Evolutionary conservation across 345 rosid genomes (phyloP).

Genomic region (Isatis tinctoria): DNA sequence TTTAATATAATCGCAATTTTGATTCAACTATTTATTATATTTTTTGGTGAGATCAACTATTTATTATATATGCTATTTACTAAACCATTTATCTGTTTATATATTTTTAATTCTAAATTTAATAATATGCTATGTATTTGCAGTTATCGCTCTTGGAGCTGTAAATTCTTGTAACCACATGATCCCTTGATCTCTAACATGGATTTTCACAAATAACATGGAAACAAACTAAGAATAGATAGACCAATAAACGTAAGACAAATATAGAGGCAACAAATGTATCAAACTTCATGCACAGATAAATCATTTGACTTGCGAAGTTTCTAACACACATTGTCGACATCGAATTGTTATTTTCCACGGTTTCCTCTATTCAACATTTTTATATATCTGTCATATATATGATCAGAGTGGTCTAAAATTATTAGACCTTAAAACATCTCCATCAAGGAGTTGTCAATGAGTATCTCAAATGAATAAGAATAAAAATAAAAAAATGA

Average conservation of each 20-base stretch:
- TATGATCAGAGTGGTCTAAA: too few species aligned
- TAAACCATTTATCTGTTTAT: too few species aligned
- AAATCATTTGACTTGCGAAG: background rate
- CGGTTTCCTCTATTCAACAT: too few species aligned
- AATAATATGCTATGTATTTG: background rate
- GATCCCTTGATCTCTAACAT: constrained; percentile 9
- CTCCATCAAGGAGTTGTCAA: too few species aligned
- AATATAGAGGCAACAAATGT: background rate
- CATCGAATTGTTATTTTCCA: background rate
- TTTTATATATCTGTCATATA: too few species aligned
- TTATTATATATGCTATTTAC: too few species aligned
- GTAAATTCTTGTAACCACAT: background rate
- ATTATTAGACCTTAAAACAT: too few species aligned
- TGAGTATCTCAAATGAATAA: too few species aligned
- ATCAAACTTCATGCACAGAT: background rate
- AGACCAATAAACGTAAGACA: constrained; percentile 7
- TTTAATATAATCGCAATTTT: background rate
- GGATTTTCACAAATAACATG: background rate
- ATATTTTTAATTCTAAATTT: too few species aligned
- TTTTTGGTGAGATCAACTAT: too few species aligned
- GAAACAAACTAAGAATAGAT: background rate
- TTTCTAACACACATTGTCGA: background rate
- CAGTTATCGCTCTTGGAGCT: background rate
- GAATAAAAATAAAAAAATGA: too few species aligned
- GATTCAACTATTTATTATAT: background rate